Conservation (phyloP, 192 early-diverging fungal species). For the Funneliformis geosporum region DNA sequence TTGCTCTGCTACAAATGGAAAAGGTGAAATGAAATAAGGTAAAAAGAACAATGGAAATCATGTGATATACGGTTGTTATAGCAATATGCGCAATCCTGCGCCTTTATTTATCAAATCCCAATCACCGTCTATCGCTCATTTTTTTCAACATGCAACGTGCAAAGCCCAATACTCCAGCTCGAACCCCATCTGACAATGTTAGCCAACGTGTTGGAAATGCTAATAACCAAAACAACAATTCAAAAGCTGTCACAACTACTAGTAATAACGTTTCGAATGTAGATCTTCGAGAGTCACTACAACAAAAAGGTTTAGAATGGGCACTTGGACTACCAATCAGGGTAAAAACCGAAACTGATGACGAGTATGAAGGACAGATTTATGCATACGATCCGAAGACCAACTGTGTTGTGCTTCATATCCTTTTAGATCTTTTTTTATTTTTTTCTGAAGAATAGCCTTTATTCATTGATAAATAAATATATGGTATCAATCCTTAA, state of each 20-base stretch:
- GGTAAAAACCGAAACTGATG: slow-evolving; percentile 50
- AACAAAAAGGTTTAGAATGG: slow-evolving; percentile 47
- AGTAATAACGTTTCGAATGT: slow-evolving; percentile 30
- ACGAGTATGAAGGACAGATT: slow-evolving; percentile 56
- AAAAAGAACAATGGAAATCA: too few species aligned
- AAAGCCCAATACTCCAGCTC: slow-evolving; percentile 21
- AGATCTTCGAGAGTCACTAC: slow-evolving; percentile 13
- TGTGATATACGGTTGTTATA: too few species aligned
- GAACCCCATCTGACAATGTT: slow-evolving; percentile 25
- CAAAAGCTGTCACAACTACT: background rate
- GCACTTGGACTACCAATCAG: slow-evolving; percentile 50
- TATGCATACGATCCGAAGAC: slow-evolving; percentile 60
- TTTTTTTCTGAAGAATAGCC: slow-evolving; percentile 15
- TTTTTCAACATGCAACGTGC: slow-evolving; percentile 24
- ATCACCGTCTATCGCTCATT: background rate
- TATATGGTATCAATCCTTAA: background rate
- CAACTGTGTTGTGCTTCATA: slow-evolving; percentile 67
- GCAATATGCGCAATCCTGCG: background rate
- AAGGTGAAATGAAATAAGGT: too few species aligned
- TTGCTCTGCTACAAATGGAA: too few species aligned
- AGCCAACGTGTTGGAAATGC: slow-evolving; percentile 6
- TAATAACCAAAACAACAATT: background rate
- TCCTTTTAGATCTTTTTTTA: slow-evolving; percentile 47
- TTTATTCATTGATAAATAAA: background rate
- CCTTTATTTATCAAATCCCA: background rate